Percentiles rank a stretch among this genome's conserved stretches.
Evolutionary conservation across 2,329 filamentous ascomycete species (phyloP).

Genomic region (Seiridium cupressi): DNA sequence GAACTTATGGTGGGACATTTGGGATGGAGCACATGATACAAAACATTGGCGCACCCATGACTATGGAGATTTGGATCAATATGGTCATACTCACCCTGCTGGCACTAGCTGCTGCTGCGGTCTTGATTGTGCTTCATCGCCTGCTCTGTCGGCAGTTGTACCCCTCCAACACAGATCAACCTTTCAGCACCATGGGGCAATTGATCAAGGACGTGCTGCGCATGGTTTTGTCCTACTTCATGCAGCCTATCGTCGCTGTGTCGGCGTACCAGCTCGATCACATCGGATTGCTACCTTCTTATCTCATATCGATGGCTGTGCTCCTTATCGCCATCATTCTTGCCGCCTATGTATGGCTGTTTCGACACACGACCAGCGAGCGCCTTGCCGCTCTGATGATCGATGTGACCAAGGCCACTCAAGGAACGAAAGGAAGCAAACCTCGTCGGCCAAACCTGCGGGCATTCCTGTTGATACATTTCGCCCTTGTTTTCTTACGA

Average conservation of each 20-base stretch:
- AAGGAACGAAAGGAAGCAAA: neutral
- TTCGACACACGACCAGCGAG: conserved; percentile 9
- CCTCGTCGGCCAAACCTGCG: conserved; percentile 9
- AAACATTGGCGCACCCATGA: conserved; percentile 62
- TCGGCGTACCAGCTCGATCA: conserved; percentile 15
- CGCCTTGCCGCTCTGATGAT: conserved; percentile 13
- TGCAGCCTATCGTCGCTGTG: conserved; percentile 14
- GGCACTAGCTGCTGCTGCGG: neutral
- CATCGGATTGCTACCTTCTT: conserved; percentile 9
- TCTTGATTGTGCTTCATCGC: conserved; percentile 1
- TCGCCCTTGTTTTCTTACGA: conserved; percentile 12
- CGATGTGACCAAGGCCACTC: conserved; percentile 6
- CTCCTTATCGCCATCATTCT: conserved; percentile 8
- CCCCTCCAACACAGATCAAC: neutral
- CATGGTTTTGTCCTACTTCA: conserved; percentile 15
- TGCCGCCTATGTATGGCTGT: conserved; percentile 11
- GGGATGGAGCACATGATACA: conserved; percentile 68
- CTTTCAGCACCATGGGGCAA: neutral
- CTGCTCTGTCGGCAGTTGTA: neutral
- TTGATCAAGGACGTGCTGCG: conserved; percentile 5
- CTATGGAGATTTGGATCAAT: conserved; percentile 66
- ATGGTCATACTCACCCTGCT: conserved; percentile 55
- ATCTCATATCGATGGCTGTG: conserved; percentile 9
- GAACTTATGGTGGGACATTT: conserved; percentile 51
- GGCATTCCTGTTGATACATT: conserved; percentile 12